Conservation (phyloP, 2,329 filamentous ascomycete genomes). For the Cladosporium oxysporum region DNA sequence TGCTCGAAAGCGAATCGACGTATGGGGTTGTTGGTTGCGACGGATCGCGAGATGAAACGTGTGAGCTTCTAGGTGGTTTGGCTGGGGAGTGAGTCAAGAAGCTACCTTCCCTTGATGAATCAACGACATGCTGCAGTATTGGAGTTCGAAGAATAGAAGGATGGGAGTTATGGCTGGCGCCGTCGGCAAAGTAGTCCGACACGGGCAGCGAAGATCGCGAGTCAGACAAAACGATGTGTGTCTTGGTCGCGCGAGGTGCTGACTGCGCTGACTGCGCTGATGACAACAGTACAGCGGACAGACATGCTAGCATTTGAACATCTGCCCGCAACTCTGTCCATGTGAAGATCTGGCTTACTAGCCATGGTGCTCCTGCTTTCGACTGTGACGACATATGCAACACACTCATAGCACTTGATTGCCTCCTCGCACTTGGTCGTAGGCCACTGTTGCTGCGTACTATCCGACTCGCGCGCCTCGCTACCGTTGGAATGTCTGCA, state of each 20-base stretch:
- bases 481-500: slow-evolving; percentile 68
- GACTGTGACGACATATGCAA: slow-evolving; percentile 35
- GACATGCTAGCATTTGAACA: slow-evolving; percentile 66
- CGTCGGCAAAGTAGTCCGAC: slow-evolving; percentile 7
- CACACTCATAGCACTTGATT: slow-evolving; percentile 21
- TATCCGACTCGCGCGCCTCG: slow-evolving; percentile 56
- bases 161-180: background rate
- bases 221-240: background rate
- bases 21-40: slow-evolving; percentile 36
- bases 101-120: slow-evolving; percentile 20
- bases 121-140: slow-evolving; percentile 19
- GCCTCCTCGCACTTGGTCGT: slow-evolving; percentile 26
- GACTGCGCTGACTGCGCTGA: slow-evolving; percentile 1
- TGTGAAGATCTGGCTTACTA: slow-evolving; percentile 59
- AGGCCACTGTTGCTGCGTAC: slow-evolving; percentile 53
- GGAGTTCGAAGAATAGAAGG: slow-evolving; percentile 17
- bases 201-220: background rate
- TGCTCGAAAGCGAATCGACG: slow-evolving; percentile 32
- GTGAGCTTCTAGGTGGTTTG: slow-evolving; percentile 22
- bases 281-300: slow-evolving; percentile 57
- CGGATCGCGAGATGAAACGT: slow-evolving; percentile 29
- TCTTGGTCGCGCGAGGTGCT: background rate
- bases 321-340: slow-evolving; percentile 63
- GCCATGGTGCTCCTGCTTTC: slow-evolving; percentile 53
- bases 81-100: slow-evolving; percentile 24